Evolutionary conservation across 1,284 basidiomycete species (phyloP).

Genomic region (Meripilus lineatus): DNA sequence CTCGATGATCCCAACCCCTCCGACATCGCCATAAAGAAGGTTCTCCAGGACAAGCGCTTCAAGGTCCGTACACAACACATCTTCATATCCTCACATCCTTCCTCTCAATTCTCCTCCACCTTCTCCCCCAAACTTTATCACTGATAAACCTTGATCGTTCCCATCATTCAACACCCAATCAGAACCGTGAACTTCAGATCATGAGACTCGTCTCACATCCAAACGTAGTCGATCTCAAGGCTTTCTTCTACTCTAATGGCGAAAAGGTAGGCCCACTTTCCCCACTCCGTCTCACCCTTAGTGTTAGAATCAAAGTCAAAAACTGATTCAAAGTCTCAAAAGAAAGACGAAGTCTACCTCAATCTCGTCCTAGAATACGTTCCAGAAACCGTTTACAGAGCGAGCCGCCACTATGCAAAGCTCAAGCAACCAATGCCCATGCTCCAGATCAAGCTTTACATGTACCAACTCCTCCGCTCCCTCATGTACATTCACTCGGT

Average conservation of each 20-base stretch:
- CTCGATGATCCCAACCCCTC: slow-evolving; percentile 57
- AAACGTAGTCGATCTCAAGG: slow-evolving; percentile 96
- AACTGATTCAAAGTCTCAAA: slow-evolving; percentile 17
- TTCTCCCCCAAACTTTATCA: too few species aligned
- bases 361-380: slow-evolving; percentile 99
- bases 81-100: slow-evolving; percentile 2
- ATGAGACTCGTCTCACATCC: slow-evolving; percentile 98
- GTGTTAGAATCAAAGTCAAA: slow-evolving; percentile 10
- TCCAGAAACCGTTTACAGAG: slow-evolving; percentile 98
- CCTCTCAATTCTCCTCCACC: too few species aligned
- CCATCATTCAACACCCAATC: too few species aligned
- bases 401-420: slow-evolving; percentile 98
- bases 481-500: slow-evolving; percentile 98
- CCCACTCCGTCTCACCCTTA: slow-evolving; percentile 2
- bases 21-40: slow-evolving; percentile 99
- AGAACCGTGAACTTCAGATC: slow-evolving; percentile 99
- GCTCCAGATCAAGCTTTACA: slow-evolving; percentile 98
- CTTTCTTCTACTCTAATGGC: slow-evolving; percentile 99
- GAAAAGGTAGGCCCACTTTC: slow-evolving; percentile 74
- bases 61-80: slow-evolving; percentile 62
- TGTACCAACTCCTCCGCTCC: slow-evolving; percentile 96
- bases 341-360: slow-evolving; percentile 99
- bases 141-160: too few species aligned
- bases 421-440: slow-evolving; percentile 99
- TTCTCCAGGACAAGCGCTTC: slow-evolving; percentile 99